phyloP scores from a whole-genome alignment of 495 filamentous ascomycete species.

The Penicillium paradoxum region DNA sequence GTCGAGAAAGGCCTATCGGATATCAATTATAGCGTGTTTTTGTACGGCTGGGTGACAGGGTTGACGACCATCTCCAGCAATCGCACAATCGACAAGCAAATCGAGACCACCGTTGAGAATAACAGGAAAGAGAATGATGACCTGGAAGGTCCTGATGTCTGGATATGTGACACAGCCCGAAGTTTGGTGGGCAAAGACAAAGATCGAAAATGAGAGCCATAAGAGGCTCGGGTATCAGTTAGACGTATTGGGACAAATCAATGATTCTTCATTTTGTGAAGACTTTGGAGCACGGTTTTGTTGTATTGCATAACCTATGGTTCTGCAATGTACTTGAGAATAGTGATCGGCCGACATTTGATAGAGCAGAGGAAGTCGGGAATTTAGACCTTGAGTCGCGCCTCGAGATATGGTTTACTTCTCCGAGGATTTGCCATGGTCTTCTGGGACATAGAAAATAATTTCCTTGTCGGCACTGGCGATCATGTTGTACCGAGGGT shows the following conservation, averaged over 20 bases:
- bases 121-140: conserved; percentile 34
- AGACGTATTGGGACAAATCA: neutral
- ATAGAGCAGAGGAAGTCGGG: neutral
- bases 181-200: conserved; percentile 64
- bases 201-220: conserved; percentile 31
- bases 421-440: conserved; percentile 28
- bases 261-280: neutral
- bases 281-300: neutral
- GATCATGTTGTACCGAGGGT: conserved; percentile 84
- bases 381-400: neutral
- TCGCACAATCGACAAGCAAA: conserved; percentile 56
- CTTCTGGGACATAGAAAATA: conserved; percentile 79
- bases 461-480: conserved; percentile 83
- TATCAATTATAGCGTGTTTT: conserved; percentile 64
- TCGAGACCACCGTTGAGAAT: conserved; percentile 50
- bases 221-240: neutral
- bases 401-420: conserved; percentile 18
- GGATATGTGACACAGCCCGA: conserved; percentile 59
- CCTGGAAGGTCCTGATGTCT: conserved; percentile 51
- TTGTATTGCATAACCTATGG: neutral
- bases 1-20: conserved; percentile 47
- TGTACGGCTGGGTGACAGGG: conserved; percentile 59
- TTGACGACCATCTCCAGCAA: conserved; percentile 65
- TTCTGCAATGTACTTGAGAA: neutral
- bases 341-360: neutral